phyloP scores from a whole-genome alignment of 2,329 filamentous ascomycete species.

The Stachybotrys chlorohalonatus region DNA sequence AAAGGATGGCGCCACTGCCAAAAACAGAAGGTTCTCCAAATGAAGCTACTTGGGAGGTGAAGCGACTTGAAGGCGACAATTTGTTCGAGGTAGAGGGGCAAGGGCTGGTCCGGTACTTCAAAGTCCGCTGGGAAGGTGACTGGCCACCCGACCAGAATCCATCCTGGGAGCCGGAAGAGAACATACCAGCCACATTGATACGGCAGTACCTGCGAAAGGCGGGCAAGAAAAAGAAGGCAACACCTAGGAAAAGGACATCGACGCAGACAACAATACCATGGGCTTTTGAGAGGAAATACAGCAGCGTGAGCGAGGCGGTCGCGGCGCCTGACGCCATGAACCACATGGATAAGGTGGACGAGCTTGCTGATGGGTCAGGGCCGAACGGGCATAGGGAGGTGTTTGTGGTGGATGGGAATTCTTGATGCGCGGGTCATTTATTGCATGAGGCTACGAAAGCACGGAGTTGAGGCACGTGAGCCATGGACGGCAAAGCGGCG shows the following conservation, averaged over 20 bases:
- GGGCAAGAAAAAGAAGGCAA: constrained; percentile 13
- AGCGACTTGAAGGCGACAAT: constrained; percentile 32
- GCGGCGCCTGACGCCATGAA: constrained; percentile 8
- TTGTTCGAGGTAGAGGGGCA: constrained; percentile 25
- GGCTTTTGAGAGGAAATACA: constrained; percentile 11
- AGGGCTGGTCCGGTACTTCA: constrained; percentile 32
- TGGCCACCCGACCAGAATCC: constrained; percentile 49
- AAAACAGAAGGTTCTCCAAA: constrained; percentile 3
- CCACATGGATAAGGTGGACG: constrained; percentile 2
- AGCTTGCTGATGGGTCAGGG: neutral
- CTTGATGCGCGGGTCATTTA: neutral
- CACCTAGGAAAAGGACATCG: neutral
- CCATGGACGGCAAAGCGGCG: neutral
- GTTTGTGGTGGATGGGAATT: constrained; percentile 17
- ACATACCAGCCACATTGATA: constrained; percentile 33
- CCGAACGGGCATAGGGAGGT: constrained; percentile 12
- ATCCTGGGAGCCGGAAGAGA: constrained; percentile 48
- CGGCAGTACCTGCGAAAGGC: constrained; percentile 26
- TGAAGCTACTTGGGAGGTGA: constrained; percentile 31
- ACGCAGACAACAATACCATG: constrained; percentile 14
- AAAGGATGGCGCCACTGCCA: neutral
- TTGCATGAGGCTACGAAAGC: constrained; percentile 2
- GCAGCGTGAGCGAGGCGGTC: constrained; percentile 21
- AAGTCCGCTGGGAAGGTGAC: constrained; percentile 46
- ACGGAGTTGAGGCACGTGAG: neutral